phyloP scores from a whole-genome alignment of 352 stramenopile genomes.

The Phytophthora pseudosyringae region DNA sequence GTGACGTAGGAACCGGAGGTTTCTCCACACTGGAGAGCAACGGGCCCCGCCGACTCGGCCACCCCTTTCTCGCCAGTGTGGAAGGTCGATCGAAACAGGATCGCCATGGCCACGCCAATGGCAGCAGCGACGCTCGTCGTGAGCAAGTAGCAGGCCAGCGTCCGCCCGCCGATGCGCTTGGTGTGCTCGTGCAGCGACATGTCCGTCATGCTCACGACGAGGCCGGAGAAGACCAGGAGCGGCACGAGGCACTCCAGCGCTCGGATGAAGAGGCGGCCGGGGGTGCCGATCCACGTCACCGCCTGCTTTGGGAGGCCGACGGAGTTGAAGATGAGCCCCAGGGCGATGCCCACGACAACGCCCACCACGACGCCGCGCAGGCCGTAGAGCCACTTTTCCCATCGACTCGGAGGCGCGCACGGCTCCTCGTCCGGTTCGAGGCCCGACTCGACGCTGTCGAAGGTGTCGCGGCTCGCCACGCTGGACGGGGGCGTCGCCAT shows the following conservation, averaged over 20 bases:
- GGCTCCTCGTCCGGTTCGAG: constrained; percentile 23
- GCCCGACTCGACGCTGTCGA: constrained; percentile 25
- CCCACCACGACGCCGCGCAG: constrained; percentile 41
- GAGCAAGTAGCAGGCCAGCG: constrained; percentile 40
- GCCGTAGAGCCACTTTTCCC: constrained; percentile 36
- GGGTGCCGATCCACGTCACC: constrained; percentile 45
- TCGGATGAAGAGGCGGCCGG: constrained; percentile 55
- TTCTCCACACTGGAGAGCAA: constrained; percentile 35
- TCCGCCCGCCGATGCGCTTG: constrained; percentile 37
- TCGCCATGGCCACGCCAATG: constrained; percentile 42
- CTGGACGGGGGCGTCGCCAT: constrained; percentile 26
- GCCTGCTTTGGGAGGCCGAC: constrained; percentile 23
- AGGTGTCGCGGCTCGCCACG: constrained; percentile 18
- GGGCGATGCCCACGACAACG: constrained; percentile 19
- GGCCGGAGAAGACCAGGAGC: constrained; percentile 50
- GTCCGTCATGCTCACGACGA: constrained; percentile 53
- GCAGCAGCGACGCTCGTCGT: constrained; percentile 40
- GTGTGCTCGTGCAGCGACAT: constrained; percentile 46
- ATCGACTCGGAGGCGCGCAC: constrained; percentile 9
- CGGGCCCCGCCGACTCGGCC: constrained; percentile 10
- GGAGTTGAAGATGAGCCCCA: constrained; percentile 34
- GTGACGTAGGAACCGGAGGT: constrained; percentile 31
- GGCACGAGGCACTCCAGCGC: constrained; percentile 55
- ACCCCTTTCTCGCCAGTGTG: constrained; percentile 19
- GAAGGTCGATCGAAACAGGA: constrained; percentile 45